Conservation (phyloP, 2,329 filamentous ascomycete genomes). For the Epichloe gansuensis region DNA sequence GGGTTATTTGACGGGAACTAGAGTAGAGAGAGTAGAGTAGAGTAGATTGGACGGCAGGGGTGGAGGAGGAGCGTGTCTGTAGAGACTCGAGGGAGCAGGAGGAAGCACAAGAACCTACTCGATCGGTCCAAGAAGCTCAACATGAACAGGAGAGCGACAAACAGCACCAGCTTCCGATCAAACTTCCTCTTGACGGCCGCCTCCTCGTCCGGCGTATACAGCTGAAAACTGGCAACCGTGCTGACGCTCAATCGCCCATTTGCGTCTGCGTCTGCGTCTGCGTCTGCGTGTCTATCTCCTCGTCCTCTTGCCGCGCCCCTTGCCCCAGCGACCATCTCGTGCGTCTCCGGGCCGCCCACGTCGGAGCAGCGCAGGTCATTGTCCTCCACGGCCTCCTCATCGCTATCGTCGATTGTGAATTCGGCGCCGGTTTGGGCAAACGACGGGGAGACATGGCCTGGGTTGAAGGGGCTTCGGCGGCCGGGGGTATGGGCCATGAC, state of each 20-base stretch:
- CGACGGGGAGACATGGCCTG: slow-evolving; percentile 18
- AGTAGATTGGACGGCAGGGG: too few relatives aligned
- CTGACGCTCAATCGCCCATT: slow-evolving; percentile 12
- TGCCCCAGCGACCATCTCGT: slow-evolving; percentile 20
- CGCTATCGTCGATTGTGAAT: slow-evolving; percentile 22
- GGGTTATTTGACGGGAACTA: not conserved
- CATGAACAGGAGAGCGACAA: slow-evolving; percentile 72
- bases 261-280: too few relatives aligned
- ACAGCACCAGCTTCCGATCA: slow-evolving; percentile 64
- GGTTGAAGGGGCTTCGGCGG: slow-evolving; percentile 11
- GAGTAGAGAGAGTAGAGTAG: not conserved
- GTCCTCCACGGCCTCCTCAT: slow-evolving; percentile 14
- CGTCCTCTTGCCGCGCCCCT: slow-evolving; percentile 4
- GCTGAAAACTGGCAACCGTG: slow-evolving; percentile 24
- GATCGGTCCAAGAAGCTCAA: slow-evolving; percentile 77
- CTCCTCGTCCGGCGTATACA: slow-evolving; percentile 57
- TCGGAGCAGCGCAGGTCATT: slow-evolving; percentile 21
- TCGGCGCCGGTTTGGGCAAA: slow-evolving; percentile 28
- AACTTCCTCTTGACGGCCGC: slow-evolving; percentile 57
- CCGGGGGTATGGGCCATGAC: slow-evolving; percentile 5
- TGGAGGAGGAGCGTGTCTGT: too few relatives aligned
- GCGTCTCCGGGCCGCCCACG: slow-evolving; percentile 18
- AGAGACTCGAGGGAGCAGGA: not conserved
- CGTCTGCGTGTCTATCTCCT: not conserved
- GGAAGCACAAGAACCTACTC: slow-evolving; percentile 39